Evolutionary conservation across 2,329 filamentous ascomycete genomes (phyloP).

Genomic region (Penicillium sp.): DNA sequence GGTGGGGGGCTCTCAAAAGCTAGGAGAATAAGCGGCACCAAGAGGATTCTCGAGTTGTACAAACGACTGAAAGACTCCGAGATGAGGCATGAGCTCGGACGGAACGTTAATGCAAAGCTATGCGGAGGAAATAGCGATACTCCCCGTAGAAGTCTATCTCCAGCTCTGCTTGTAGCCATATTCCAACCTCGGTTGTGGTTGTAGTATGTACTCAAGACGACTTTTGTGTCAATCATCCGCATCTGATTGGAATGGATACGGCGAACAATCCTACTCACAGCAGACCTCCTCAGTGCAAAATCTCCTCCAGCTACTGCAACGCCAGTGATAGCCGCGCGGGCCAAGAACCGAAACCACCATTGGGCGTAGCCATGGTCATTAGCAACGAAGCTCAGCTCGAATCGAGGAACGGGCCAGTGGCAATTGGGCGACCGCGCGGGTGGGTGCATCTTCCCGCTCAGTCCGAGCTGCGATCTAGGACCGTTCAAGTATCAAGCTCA

Average conservation of each 20-base stretch:
- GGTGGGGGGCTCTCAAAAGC: background rate
- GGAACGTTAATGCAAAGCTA: background rate
- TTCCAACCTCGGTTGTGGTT: no score
- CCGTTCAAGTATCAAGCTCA: background rate
- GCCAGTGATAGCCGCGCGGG: background rate
- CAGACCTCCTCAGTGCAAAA: no score
- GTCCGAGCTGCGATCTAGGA: conserved; percentile 10
- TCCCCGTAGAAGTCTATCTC: background rate
- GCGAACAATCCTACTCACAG: no score
- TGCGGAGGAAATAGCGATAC: background rate
- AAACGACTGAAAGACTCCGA: background rate
- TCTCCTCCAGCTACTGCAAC: no score
- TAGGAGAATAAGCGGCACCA: conserved; percentile 1
- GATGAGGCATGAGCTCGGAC: conserved; percentile 1
- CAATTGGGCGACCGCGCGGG: conserved; percentile 19
- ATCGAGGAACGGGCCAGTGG: conserved; percentile 10
- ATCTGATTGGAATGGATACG: no score
- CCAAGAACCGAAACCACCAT: background rate
- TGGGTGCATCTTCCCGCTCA: conserved; percentile 15
- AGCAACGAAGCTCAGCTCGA: background rate
- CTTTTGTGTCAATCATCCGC: background rate
- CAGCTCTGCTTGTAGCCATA: no score
- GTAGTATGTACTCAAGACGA: no score
- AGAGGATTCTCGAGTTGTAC: conserved; percentile 1
- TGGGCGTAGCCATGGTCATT: conserved; percentile 8